Conservation (phyloP, 441 rosid genomes). For the Arabidopsis hybrid region DNA sequence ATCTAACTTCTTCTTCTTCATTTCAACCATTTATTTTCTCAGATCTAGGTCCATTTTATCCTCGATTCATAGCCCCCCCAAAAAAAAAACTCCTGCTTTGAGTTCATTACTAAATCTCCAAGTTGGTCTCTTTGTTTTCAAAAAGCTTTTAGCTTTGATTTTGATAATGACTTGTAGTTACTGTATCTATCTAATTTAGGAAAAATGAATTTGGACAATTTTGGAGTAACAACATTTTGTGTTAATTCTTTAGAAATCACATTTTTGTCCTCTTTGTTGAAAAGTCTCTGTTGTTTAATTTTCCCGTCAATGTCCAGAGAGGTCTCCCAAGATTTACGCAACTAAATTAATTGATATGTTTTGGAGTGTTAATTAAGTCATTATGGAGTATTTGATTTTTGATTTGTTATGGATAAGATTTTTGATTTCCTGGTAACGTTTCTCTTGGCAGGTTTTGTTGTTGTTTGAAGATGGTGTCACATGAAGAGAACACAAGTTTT, state of each 20-base stretch:
- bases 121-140: slow-evolving; percentile 17
- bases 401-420: slow-evolving; percentile 33
- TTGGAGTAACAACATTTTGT: slow-evolving; percentile 20
- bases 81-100: not conserved
- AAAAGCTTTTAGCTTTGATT: not conserved
- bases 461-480: slow-evolving; percentile 46
- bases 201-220: slow-evolving; percentile 23
- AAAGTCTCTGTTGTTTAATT: slow-evolving; percentile 44
- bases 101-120: slow-evolving; percentile 23
- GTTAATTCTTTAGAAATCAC: slow-evolving; percentile 36
- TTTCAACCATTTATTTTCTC: slow-evolving; percentile 17
- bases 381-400: not conserved
- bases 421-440: slow-evolving; percentile 6
- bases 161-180: slow-evolving; percentile 33
- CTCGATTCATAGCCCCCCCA: not conserved
- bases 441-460: slow-evolving; percentile 17
- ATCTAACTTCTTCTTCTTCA: slow-evolving; percentile 32
- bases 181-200: slow-evolving; percentile 20
- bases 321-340: slow-evolving; percentile 31
- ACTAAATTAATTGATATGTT: slow-evolving; percentile 17
- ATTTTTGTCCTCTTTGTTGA: slow-evolving; percentile 36
- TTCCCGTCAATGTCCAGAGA: slow-evolving; percentile 19
- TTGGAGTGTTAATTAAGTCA: slow-evolving; percentile 16
- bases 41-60: slow-evolving; percentile 34
- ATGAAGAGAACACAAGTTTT: slow-evolving; percentile 64